Evolutionary conservation across 2,329 filamentous ascomycete species (phyloP), one percentile per base, ranked within the genome.

Genomic region (Pseudogymnoascus sp.): DNA sequence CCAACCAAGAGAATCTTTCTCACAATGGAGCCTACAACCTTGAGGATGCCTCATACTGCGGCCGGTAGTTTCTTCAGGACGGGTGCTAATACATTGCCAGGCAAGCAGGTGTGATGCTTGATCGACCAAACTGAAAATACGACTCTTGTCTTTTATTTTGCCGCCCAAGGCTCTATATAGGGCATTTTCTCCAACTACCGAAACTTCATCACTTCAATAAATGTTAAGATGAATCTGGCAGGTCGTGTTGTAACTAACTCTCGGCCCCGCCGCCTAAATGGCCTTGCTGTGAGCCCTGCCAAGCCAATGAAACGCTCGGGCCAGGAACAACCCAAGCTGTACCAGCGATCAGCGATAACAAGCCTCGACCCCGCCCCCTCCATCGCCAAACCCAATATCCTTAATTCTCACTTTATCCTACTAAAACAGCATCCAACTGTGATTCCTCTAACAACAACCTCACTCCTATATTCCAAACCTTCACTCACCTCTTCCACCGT

Each of bases 281-380:
- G 41, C 41, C 41, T 50, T 9, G 41, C 15, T 26, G 13, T 15
- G 24, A 50, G 41, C 41, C 41, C 41, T 31, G 41, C 41, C 41
- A 50, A 50, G 41, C 41, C 41, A 50, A 50, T 47, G 15, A 13
- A 50, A 15, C 41, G 41, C 41, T 50, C 41, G 41, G 41, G 41
- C 41, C 41, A 50, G 41, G 41, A 50, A 29, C 41, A 29, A n/a
- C 24, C 21, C 21, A 3, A 21, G 21, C 21, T 21, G 21, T 4
- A 21, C 7, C 41, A 50, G 24, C 24, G 24, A 50, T 29, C 41
- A 50, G 13, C 41, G 41, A 50, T 29, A 50, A 50, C 41, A 50
- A 50, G 41, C 41, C 41, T 50, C 41, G 41, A 50, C 41, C 41
- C 41, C 41, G 41, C 24, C 41, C 41, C 41, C 41, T 31, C 41